Evolutionary conservation across 495 filamentous ascomycete species (phyloP).

Genomic region (Pseudotulostoma volvatum): DNA sequence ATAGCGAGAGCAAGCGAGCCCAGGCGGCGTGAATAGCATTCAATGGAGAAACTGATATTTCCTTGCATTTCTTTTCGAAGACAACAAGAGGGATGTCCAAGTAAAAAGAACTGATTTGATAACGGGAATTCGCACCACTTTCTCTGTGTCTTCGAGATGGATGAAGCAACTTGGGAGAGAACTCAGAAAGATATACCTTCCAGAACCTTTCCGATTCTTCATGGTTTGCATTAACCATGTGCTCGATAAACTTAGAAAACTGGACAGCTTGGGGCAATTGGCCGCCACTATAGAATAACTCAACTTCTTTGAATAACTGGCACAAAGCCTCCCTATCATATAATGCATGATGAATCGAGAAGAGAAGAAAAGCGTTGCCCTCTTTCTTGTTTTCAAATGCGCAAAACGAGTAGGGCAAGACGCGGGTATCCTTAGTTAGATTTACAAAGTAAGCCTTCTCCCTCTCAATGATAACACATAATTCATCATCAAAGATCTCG

Average conservation of each 20-base stretch:
- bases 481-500: conserved; percentile 5
- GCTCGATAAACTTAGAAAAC: conserved; percentile 27
- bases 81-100: conserved; percentile 20
- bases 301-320: conserved; percentile 46
- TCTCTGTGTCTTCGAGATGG: conserved; percentile 5
- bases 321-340: conserved; percentile 64
- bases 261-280: conserved; percentile 19
- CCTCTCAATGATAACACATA: conserved; percentile 8
- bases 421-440: conserved; percentile 9
- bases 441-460: conserved; percentile 13
- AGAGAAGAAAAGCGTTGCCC: conserved; percentile 18
- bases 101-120: conserved; percentile 3
- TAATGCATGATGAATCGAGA: conserved; percentile 66
- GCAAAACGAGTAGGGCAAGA: conserved; percentile 17
- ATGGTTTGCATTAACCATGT: conserved; percentile 22
- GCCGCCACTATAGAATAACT: conserved; percentile 29
- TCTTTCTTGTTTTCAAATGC: conserved; percentile 6
- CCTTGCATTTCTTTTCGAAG: conserved; percentile 31
- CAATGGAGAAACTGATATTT: conserved; percentile 42
- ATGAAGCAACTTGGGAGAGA: conserved; percentile 18
- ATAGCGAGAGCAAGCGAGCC: conserved; percentile 39
- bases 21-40: conserved; percentile 52
- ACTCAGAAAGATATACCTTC: conserved; percentile 31
- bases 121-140: conserved; percentile 5
- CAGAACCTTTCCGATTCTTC: conserved; percentile 42